Conservation (phyloP, 2,329 filamentous ascomycete genomes). For the Alternaria sp. region DNA sequence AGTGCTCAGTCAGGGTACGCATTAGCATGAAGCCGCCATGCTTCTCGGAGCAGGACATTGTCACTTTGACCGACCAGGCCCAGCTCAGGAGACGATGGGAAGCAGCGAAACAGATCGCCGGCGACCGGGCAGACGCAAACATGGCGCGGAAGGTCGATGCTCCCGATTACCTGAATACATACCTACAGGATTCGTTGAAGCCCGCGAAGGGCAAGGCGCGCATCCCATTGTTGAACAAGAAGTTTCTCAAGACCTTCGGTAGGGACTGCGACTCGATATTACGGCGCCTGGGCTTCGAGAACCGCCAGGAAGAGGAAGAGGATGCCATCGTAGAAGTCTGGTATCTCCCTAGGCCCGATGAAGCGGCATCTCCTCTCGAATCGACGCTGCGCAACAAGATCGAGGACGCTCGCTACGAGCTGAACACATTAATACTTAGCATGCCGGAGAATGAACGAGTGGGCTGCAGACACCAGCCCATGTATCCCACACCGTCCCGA, state of each 20-base stretch:
- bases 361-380: slow-evolving; percentile 26
- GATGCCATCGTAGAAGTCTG: slow-evolving; percentile 39
- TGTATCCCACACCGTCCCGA: slow-evolving; percentile 44
- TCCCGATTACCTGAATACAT: slow-evolving; percentile 63
- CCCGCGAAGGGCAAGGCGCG: slow-evolving; percentile 57
- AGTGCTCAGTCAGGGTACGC: slow-evolving; percentile 61
- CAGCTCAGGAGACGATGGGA: slow-evolving; percentile 61
- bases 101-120: slow-evolving; percentile 57
- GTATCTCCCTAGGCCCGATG: slow-evolving; percentile 41
- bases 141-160: slow-evolving; percentile 61
- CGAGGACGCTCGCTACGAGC: slow-evolving; percentile 66
- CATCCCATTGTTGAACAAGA: slow-evolving; percentile 67
- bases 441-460: slow-evolving; percentile 38
- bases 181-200: slow-evolving; percentile 65
- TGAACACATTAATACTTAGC: slow-evolving; percentile 59
- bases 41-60: slow-evolving; percentile 56
- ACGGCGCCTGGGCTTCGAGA: slow-evolving; percentile 63
- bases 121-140: slow-evolving; percentile 60
- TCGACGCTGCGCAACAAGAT: slow-evolving; percentile 46
- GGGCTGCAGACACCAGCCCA: slow-evolving; percentile 37
- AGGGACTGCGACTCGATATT: slow-evolving; percentile 66
- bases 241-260: slow-evolving; percentile 68
- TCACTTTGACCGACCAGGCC: slow-evolving; percentile 61
- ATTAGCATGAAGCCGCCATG: slow-evolving; percentile 61
- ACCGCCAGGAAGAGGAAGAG: slow-evolving; percentile 38